Percentiles rank a stretch among this genome's conserved stretches.
Conservation (phyloP, 139 green algal species). For the Chlamydomonas eustigma region DNA sequence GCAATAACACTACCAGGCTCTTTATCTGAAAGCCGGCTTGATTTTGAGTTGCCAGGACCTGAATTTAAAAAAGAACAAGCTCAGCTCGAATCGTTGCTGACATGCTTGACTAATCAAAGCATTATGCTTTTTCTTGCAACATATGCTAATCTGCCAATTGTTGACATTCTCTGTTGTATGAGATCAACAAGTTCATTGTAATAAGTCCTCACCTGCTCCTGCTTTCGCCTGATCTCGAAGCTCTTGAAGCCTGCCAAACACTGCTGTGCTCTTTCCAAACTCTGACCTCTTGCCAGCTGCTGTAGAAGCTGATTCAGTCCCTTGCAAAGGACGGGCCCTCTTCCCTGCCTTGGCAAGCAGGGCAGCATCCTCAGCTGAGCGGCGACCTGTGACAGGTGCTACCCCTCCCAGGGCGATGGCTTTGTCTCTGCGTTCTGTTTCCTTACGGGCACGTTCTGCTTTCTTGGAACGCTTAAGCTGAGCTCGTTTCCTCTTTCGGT, state of each 20-base stretch:
- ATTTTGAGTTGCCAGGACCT: too few species aligned
- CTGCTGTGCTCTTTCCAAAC: conserved; percentile 43
- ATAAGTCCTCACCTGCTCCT: too few species aligned
- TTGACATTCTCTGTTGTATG: too few species aligned
- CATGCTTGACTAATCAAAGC: too few species aligned
- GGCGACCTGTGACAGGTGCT: conserved; percentile 44
- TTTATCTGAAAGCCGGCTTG: too few species aligned
- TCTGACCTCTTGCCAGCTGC: conserved; percentile 26
- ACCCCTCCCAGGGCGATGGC: conserved; percentile 32
- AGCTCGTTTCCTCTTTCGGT: conserved; percentile 60
- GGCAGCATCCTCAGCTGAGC: conserved; percentile 34
- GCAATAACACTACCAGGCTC: too few species aligned
- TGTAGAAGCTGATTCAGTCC: neutral
- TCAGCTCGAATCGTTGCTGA: too few species aligned
- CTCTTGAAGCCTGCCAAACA: conserved; percentile 69
- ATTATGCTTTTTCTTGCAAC: too few species aligned
- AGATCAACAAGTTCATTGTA: too few species aligned
- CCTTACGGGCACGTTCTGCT: conserved; percentile 38
- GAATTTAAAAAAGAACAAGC: too few species aligned
- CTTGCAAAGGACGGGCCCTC: neutral
- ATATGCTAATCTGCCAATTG: too few species aligned
- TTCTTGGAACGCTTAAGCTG: conserved; percentile 64
- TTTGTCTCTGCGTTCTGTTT: conserved; percentile 18
- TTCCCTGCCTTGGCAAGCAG: conserved; percentile 11
- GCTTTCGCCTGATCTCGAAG: conserved; percentile 29